These are phyloP conservation scores for Schwanniomyces yamadae DNA, from an alignment of 805 yeast species.

Conservation along the genomic window DNA sequence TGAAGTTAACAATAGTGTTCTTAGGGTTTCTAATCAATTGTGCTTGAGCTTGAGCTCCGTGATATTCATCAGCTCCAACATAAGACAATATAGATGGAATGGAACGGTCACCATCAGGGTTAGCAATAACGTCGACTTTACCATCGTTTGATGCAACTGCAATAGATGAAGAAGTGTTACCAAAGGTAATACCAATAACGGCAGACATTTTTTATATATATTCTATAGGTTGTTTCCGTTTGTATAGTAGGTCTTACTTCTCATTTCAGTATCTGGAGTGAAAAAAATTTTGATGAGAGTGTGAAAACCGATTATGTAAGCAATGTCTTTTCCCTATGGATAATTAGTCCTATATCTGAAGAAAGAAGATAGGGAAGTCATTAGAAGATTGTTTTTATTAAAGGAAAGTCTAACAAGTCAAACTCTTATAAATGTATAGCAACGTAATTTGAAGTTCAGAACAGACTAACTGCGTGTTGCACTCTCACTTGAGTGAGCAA, in stretches of 20 bases:
- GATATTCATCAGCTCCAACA: slow-evolving; percentile 93
- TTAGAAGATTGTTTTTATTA: not conserved
- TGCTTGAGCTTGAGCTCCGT: slow-evolving; percentile 93
- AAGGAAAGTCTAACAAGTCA: too few relatives aligned
- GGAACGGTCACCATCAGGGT: slow-evolving; percentile 98
- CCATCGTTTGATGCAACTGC: slow-evolving; percentile 86
- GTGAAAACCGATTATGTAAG: slow-evolving; percentile 5
- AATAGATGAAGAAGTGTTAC: slow-evolving; percentile 93
- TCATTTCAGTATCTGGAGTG: slow-evolving; percentile 2
- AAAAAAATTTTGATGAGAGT: slow-evolving; percentile 9
- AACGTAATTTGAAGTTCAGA: too few relatives aligned
- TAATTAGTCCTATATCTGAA: too few relatives aligned
- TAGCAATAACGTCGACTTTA: slow-evolving; percentile 94
- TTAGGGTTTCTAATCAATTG: slow-evolving; percentile 88
- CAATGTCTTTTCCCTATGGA: slow-evolving; percentile 1
- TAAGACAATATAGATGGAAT: slow-evolving; percentile 92
- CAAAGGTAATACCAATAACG: slow-evolving; percentile 93
- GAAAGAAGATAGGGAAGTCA: not conserved
- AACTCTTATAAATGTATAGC: too few relatives aligned
- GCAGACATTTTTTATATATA: slow-evolving; percentile 30
- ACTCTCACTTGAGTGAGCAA: not conserved
- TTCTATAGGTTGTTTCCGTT: not conserved
- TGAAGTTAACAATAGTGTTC: slow-evolving; percentile 85
- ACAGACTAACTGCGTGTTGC: too few relatives aligned
- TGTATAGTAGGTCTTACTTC: slow-evolving; percentile 3